Percentiles rank a stretch among this genome's conserved stretches.
Evolutionary conservation across 495 filamentous ascomycete species (phyloP).

Genomic region (Mytilinidion resinicola): DNA sequence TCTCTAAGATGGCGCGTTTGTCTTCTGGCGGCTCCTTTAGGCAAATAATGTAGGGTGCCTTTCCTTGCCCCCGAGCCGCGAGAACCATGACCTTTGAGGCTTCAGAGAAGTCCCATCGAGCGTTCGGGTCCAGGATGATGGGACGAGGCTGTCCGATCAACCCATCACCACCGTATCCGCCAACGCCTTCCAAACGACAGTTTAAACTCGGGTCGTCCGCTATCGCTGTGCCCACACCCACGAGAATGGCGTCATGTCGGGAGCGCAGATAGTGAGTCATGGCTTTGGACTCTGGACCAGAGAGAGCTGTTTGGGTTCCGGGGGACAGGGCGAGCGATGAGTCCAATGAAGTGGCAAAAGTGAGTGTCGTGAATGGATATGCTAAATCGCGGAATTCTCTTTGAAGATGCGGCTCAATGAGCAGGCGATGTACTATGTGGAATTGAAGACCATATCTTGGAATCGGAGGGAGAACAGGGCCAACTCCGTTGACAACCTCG

Average conservation of each 20-base stretch:
- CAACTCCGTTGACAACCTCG: no score
- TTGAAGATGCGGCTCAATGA: no score
- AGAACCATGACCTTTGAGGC: constrained; percentile 58
- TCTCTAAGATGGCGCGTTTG: constrained; percentile 39
- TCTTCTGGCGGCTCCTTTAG: constrained; percentile 31
- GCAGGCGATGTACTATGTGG: no score
- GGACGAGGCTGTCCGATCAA: constrained; percentile 65
- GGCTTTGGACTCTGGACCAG: constrained; percentile 71
- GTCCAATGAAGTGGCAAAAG: constrained; percentile 87
- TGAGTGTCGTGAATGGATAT: constrained; percentile 62
- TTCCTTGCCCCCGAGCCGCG: constrained; percentile 59
- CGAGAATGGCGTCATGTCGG: constrained; percentile 73
- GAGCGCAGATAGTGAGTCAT: constrained; percentile 89
- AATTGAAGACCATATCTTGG: no score
- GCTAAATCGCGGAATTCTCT: no score
- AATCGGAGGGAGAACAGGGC: no score
- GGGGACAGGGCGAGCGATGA: constrained; percentile 66
- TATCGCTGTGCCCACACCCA: constrained; percentile 77
- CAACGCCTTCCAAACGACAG: constrained; percentile 58
- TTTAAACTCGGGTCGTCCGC: constrained; percentile 83
- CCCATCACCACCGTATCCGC: constrained; percentile 47
- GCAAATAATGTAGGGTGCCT: constrained; percentile 64
- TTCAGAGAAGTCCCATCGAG: constrained; percentile 57
- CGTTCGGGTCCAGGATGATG: constrained; percentile 67
- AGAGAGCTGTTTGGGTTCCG: constrained; percentile 70